Evolutionary conservation across 768 basidiomycete genomes (phyloP).

Genomic region (Amanita exitialis): DNA sequence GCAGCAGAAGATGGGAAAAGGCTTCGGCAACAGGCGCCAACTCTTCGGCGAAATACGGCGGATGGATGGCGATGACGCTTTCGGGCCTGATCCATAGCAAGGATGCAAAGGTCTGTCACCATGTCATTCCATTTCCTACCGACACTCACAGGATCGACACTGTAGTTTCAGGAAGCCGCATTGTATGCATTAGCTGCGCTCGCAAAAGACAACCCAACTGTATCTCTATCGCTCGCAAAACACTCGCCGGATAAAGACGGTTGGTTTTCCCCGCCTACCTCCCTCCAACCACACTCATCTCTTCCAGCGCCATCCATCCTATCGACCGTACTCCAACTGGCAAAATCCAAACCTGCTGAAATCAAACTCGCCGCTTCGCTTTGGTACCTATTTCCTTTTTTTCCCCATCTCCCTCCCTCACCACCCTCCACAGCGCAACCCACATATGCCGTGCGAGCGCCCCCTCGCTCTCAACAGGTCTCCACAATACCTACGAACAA

Average conservation of each 20-base stretch:
- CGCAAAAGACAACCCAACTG: conserved; percentile 46
- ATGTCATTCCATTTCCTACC: background rate
- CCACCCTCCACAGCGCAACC: conserved; percentile 34
- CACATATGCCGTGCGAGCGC: conserved; percentile 47
- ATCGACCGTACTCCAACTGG: conserved; percentile 34
- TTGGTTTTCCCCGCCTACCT: conserved; percentile 6
- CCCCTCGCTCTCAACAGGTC: conserved; percentile 7
- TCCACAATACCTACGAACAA: conserved; percentile 29
- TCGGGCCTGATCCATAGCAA: conserved; percentile 34
- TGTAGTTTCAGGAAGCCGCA: conserved; percentile 56
- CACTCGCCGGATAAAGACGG: conserved; percentile 29
- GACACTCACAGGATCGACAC: background rate
- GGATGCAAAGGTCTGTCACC: conserved; percentile 42
- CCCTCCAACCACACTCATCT: background rate
- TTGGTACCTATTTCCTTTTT: conserved; percentile 35
- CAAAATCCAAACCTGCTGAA: conserved; percentile 48
- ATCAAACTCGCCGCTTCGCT: conserved; percentile 64
- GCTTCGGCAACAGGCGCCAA: conserved; percentile 27
- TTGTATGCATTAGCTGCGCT: conserved; percentile 57
- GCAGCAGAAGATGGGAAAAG: conserved; percentile 70
- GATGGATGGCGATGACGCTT: conserved; percentile 51
- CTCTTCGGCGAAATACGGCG: conserved; percentile 33
- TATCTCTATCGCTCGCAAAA: conserved; percentile 42
- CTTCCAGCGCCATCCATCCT: conserved; percentile 28
- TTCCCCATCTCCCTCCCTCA: background rate